Evolutionary conservation across 2,329 filamentous ascomycete species (phyloP).

Genomic region (Purpureocillium takamizusanense): DNA sequence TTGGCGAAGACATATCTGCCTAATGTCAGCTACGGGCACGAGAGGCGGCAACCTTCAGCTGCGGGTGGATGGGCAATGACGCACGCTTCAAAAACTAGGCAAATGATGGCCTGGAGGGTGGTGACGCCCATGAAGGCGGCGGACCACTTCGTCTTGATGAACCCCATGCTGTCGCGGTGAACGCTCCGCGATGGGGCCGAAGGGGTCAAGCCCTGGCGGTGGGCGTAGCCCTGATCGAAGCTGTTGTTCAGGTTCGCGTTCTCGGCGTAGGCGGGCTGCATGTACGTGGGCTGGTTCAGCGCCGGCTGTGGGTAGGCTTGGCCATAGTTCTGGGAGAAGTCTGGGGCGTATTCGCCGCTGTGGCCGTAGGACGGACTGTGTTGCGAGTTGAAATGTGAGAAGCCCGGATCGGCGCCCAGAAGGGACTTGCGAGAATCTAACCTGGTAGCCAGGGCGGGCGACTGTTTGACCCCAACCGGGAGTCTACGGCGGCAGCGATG

Average conservation of each 20-base stretch:
- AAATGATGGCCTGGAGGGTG: constrained; percentile 67
- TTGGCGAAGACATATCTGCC: constrained; percentile 78
- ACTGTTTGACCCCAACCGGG: constrained; percentile 24
- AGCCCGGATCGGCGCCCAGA: constrained; percentile 27
- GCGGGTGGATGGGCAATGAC: constrained; percentile 21
- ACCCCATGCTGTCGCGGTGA: constrained; percentile 45
- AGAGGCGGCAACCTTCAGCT: constrained; percentile 8
- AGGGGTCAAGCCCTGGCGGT: constrained; percentile 25
- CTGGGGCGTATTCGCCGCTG: constrained; percentile 17
- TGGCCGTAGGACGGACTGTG: constrained; percentile 15
- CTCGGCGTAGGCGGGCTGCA: constrained; percentile 17
- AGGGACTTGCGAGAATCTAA: constrained; percentile 31
- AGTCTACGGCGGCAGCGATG: no score
- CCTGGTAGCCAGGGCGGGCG: constrained; percentile 28
- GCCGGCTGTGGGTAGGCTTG: constrained; percentile 23
- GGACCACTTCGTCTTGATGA: constrained; percentile 79
- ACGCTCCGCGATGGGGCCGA: constrained; percentile 22
- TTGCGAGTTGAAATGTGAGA: constrained; percentile 20
- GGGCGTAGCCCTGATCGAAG: constrained; percentile 26
- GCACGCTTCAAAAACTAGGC: constrained; percentile 79
- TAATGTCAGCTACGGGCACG: no score
- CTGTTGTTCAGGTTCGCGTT: constrained; percentile 17
- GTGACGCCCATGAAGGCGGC: constrained; percentile 74
- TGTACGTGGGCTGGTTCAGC: constrained; percentile 14
- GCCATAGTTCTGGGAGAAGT: constrained; percentile 22